A percentile compares a stretch with the other conserved stretches of the same genome.
Evolutionary conservation across 257 asterid species (phyloP).

Genomic region (Capsicum baccatum): DNA sequence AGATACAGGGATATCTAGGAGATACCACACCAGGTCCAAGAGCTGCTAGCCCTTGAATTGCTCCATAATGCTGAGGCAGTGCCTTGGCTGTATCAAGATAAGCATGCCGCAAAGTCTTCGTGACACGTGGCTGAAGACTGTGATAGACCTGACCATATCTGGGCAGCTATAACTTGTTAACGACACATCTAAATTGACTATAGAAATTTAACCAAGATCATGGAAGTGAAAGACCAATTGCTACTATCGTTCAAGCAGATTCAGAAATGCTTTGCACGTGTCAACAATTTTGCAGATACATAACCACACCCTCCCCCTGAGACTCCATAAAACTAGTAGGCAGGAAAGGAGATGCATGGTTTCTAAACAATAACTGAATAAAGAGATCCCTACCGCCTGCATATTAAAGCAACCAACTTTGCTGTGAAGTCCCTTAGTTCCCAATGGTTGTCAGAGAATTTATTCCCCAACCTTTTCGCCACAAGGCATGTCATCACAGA

Average conservation of each 20-base stretch:
- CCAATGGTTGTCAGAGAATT: conserved; percentile 88
- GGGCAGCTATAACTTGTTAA: conserved; percentile 36
- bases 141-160: conserved; percentile 90
- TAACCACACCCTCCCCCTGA: not conserved
- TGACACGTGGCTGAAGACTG: conserved; percentile 86
- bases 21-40: conserved; percentile 94
- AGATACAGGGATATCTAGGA: conserved; percentile 30
- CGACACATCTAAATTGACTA: not conserved
- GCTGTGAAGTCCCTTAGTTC: conserved; percentile 88
- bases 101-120: conserved; percentile 80
- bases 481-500: conserved; percentile 97
- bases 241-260: conserved; percentile 18
- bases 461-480: conserved; percentile 85
- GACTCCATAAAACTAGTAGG: not conserved
- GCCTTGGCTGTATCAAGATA: conserved; percentile 89
- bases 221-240: conserved; percentile 8
- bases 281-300: conserved; percentile 18
- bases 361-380: conserved; percentile 31
- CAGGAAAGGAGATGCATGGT: not conserved
- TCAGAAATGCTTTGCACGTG: conserved; percentile 2
- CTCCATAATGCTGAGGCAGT: conserved; percentile 97
- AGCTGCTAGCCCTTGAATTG: conserved; percentile 92
- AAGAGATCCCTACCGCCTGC: conserved; percentile 74
- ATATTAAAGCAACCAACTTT: conserved; percentile 77
- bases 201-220: not conserved